phyloP scores from a whole-genome alignment of 441 rosid genomes.

The Gossypium aridum region DNA sequence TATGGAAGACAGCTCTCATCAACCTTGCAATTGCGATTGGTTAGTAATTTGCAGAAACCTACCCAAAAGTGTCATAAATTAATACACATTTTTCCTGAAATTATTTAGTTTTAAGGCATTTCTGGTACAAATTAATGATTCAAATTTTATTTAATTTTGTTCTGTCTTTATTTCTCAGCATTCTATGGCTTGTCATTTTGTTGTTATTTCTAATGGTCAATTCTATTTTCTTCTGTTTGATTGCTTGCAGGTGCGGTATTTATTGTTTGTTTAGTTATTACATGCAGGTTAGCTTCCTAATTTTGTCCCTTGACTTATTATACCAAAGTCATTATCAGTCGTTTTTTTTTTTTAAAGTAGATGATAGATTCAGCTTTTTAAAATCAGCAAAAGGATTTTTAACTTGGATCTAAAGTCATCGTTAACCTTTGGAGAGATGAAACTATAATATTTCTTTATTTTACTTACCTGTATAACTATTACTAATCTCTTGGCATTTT shows the following conservation, averaged over 20 bases:
- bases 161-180: neutral
- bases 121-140: neutral
- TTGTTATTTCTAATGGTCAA: constrained; percentile 9
- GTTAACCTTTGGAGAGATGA: neutral
- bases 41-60: constrained; percentile 32
- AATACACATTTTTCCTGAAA: neutral
- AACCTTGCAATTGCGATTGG: constrained; percentile 95
- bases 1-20: constrained; percentile 93
- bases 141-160: neutral
- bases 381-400: neutral
- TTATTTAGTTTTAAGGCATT: neutral
- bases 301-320: neutral
- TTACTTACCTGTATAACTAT: neutral
- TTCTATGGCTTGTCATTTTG: neutral
- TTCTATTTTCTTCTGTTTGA: constrained; percentile 8
- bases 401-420: neutral
- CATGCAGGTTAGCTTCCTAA: constrained; percentile 63
- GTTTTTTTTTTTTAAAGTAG: neutral
- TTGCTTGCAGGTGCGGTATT: constrained; percentile 76
- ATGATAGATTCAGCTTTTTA: neutral
- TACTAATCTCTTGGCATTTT: constrained; percentile 4
- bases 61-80: constrained; percentile 1
- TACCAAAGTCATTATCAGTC: neutral
- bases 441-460: neutral
- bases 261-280: constrained; percentile 74